Base-by-base conservation (phyloP, 2,329 filamentous ascomycete genomes). In the Xylariomycetidae sp. region DNA sequence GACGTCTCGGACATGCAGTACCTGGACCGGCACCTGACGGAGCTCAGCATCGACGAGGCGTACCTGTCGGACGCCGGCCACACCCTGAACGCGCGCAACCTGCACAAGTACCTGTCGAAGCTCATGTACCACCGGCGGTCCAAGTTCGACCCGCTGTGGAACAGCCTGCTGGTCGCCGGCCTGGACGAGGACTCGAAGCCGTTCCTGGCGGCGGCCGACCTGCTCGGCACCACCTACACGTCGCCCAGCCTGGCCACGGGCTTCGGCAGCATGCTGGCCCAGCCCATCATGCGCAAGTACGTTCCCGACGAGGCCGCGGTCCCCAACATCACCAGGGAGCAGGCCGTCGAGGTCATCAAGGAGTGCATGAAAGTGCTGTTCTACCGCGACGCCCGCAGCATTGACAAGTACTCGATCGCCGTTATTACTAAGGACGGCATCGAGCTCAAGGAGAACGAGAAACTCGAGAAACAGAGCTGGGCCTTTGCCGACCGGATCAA, bases 1-100 rank as follows among this genome's bases (percentile, higher is more conserved):
- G 92, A 98, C 69, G 83, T 98, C 52, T 94, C 87, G 46, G 92
- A 98, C 71, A 97, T 98, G 92, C 92, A 98, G 72, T 94, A 94
- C 71, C 80, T 98, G 49, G 85, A 95, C 76, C 82, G 92, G 51
- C 80, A 95, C 56, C 82, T 98, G 50, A 82, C 77, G 56, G 84
- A 86, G 44, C 83, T 97, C 52, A 80, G 85, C 59, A 88, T 94
- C 62, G 76, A 84, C 61, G 89, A 97, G 72, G 84, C 88, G 58
- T 97, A 98, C 72, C 74, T 74, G 30, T 36, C 37, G 38, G 58
- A 54, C 43, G 61, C 50, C 54, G 64, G 56, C 41, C 66, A 72
- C 53, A 65, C 69, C 49, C 82, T 98, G 54, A 88, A 85, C 61
- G 92, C 92, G 36, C 85, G 86, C 62, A 96, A 96, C 67, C 79